Conservation (phyloP, 768 basidiomycete species). For the Rhizopogon vinicolor region DNA sequence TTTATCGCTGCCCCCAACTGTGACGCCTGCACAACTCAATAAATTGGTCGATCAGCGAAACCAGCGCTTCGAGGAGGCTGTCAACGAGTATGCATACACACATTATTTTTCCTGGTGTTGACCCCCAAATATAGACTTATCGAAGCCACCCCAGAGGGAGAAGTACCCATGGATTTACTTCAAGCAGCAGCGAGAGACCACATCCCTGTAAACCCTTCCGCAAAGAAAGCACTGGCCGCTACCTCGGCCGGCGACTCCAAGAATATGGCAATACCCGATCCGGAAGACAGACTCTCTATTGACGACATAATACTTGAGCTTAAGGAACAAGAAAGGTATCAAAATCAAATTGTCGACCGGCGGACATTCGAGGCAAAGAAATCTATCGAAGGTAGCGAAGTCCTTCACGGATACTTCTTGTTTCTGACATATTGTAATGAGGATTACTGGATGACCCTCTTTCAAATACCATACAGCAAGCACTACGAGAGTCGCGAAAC, state of each 20-base stretch:
- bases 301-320: constrained; percentile 55
- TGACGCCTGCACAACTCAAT: constrained; percentile 56
- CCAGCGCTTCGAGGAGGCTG: constrained; percentile 54
- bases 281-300: constrained; percentile 54
- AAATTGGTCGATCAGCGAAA: constrained; percentile 73
- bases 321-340: constrained; percentile 57
- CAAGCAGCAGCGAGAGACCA: constrained; percentile 65
- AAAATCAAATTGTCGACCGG: constrained; percentile 59
- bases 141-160: constrained; percentile 40
- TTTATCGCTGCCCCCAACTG: constrained; percentile 24
- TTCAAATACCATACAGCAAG: constrained; percentile 49
- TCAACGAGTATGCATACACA: constrained; percentile 53
- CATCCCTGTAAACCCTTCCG: constrained; percentile 60
- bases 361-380: constrained; percentile 49
- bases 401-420: not conserved
- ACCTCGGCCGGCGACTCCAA: not conserved
- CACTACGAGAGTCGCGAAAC: constrained; percentile 52
- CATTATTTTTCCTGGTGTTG: not conserved
- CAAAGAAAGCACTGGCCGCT: not conserved
- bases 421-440: constrained; percentile 13
- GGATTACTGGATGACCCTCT: constrained; percentile 51
- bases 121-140: constrained; percentile 44
- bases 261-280: constrained; percentile 28
- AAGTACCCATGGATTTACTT: constrained; percentile 61
- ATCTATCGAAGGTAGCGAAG: constrained; percentile 42